phyloP scores from a whole-genome alignment of 352 stramenopile genomes.

The Globisporangium lucens region DNA sequence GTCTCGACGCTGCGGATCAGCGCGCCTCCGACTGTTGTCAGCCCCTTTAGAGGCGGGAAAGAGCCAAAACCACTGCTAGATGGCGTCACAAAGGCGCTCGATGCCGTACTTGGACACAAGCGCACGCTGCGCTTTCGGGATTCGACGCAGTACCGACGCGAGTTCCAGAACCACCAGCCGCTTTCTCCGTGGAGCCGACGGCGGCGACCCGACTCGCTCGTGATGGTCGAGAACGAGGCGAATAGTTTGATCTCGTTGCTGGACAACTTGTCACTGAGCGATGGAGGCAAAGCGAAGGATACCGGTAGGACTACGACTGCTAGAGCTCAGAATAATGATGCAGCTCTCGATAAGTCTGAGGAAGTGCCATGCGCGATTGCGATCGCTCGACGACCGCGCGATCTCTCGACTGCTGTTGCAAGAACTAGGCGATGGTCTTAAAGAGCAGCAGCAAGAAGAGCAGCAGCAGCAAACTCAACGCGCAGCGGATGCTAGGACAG shows the following conservation, averaged over 20 bases:
- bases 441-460: not conserved
- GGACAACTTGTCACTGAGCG: not conserved
- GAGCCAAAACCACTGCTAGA: constrained; percentile 9
- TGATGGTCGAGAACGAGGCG: not conserved
- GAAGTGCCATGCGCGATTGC: not conserved
- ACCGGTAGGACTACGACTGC: not conserved
- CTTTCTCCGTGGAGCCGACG: constrained; percentile 36
- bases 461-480: not conserved
- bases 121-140: constrained; percentile 32
- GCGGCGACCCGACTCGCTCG: not conserved
- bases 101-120: constrained; percentile 8
- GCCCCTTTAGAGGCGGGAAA: not conserved
- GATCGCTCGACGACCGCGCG: constrained; percentile 1
- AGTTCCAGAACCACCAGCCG: constrained; percentile 26
- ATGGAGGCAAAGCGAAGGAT: not conserved
- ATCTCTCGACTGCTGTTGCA: constrained; percentile 16
- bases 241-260: not conserved
- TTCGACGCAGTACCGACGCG: constrained; percentile 29
- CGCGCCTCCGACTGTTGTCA: not conserved
- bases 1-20: constrained; percentile 32
- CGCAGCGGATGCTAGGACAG: not conserved
- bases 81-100: constrained; percentile 19
- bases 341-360: not conserved
- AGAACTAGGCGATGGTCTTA: not conserved
- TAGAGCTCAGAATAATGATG: not conserved